Percentiles rank a stretch among this genome's conserved stretches.
Conservation (phyloP, 495 filamentous ascomycete species). For the Aspergillus steynii region DNA sequence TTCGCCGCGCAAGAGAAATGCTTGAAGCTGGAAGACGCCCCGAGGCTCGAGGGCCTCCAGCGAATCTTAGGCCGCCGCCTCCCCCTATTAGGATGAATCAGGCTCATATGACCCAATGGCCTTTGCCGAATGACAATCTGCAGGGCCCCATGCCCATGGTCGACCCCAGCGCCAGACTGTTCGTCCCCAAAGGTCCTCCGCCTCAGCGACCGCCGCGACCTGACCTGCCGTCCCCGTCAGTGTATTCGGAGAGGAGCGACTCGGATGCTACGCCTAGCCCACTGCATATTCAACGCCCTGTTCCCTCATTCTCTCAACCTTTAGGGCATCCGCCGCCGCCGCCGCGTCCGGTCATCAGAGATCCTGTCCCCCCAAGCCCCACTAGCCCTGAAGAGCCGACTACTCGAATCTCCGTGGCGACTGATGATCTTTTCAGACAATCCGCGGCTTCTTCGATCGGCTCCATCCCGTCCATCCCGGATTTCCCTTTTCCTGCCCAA, state of each 20-base stretch:
- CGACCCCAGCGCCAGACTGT: conserved; percentile 41
- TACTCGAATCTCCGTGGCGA: conserved; percentile 31
- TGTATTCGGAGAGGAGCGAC: conserved; percentile 53
- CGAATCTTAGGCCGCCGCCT: conserved; percentile 22
- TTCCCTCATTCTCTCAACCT: conserved; percentile 53
- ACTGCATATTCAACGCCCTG: conserved; percentile 44
- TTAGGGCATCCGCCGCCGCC: conserved; percentile 33
- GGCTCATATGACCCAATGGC: conserved; percentile 36
- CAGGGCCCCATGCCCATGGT: conserved; percentile 29
- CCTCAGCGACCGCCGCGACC: conserved; percentile 70
- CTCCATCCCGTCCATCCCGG: conserved; percentile 51
- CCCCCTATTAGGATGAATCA: conserved; percentile 24
- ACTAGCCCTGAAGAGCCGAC: conserved; percentile 27
- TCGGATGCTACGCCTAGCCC: conserved; percentile 47
- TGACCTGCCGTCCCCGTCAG: conserved; percentile 39
- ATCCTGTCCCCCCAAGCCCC: conserved; percentile 39
- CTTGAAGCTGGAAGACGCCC: conserved; percentile 50
- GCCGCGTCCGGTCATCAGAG: conserved; percentile 23
- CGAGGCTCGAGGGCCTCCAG: conserved; percentile 27
- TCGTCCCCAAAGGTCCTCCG: conserved; percentile 54
- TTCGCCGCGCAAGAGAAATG: conserved; percentile 53
- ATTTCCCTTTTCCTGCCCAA: conserved; percentile 26
- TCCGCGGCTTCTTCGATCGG: conserved; percentile 34
- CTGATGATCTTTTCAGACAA: conserved; percentile 36
- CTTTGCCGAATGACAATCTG: conserved; percentile 43